Evolutionary conservation across 805 yeast genomes (phyloP), one percentile per base, ranked within the genome.

Genomic region (Yarrowia keelungensis): DNA sequence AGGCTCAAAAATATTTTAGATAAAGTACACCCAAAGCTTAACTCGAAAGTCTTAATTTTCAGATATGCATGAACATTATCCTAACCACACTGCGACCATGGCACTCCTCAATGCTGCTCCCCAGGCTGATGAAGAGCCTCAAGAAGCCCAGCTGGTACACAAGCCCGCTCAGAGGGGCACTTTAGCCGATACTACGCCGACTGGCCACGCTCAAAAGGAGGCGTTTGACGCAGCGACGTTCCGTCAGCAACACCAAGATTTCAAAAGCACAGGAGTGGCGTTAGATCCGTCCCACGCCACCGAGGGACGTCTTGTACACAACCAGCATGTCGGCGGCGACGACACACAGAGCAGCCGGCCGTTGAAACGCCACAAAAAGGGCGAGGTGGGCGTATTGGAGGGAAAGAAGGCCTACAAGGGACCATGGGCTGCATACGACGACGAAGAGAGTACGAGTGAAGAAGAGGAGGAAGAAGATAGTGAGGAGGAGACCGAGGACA

Each of bases 351-450:
- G 12, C 35, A 36, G 35, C 16, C 56, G 49, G 12, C 49, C 53
- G 16, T 38, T 64, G 11, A 79, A 77, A 69, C 75, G 84, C 66
- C 74, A 75, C 65, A 73, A 73, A 32, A 81, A 79, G 70, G 85
- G 85, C 0, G 83, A 83, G 62, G 73, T 82, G 1, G 71, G 75
- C 0, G 73, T 73, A 1, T 46, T 81, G 10, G 81, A 77, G 3
- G 88, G 84, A 12, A 82, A 80, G 15, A 74, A 77, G 39, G 82
- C 82, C 1, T 87, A 82, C 70, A 72, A 76, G 56, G 91, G 91
- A 0, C 90, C 92, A 0, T 87, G 92, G 92, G 90, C 89, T 0
- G 78, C 79, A 41, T 85, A 81, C 69, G 73, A 76, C 22, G 79
- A 78, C 32, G 66, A 66, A 5, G 54, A 36, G 38, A 62, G 67